Base-by-base conservation (phyloP, 257 asterid genomes). In the Lycium barbarum region DNA sequence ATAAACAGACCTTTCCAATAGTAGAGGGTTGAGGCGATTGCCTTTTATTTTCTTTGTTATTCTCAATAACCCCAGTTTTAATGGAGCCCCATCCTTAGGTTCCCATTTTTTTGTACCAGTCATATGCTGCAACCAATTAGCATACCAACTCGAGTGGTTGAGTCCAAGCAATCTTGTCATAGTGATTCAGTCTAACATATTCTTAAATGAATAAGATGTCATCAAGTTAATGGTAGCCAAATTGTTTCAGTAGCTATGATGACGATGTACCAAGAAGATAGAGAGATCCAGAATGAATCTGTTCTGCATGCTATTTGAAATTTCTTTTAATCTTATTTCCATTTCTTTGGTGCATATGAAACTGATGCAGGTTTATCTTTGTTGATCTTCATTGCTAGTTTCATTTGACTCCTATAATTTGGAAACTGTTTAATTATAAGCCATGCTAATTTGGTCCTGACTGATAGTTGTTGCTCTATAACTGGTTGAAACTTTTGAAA, bases 401-500 rank as follows among this genome's bases (percentile, higher is more conserved):
- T 14, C 76, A 38, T 70, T 40, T 7, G 79, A 70, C 14, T 70
- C 79, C 33, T 26, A 53, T 54, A 51, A 78, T 78, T 78, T 18
- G 65, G 63, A 78, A 78, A 26, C 65, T 78, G 26, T 78, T 72
- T 78, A 13, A 51, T 76, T 7, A 22, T 12, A 51, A 49, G 22
- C 0, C 63, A 74, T 49, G 81, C 45, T 49, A 76, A 33, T 78
- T 26, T 78, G 47, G 82, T 53, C 49, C 66, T 53, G 45, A 51
- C 22, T 76, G 36, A 73, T 73, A 22, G 63, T 22, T 74, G 61
- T 22, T 51, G 17, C 63, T 76, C 45, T 51, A 7, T 51, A 26
- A 49, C 58, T 76, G 62, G 22, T 51, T 76, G 81, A 22, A 51
- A 76, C 81, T 76, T 51, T 76, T 51, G 61, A 76, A 49, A 76